Evolutionary conservation across 352 stramenopile genomes (phyloP), one percentile per base, ranked within the genome.

Genomic region (Albugo candida): DNA sequence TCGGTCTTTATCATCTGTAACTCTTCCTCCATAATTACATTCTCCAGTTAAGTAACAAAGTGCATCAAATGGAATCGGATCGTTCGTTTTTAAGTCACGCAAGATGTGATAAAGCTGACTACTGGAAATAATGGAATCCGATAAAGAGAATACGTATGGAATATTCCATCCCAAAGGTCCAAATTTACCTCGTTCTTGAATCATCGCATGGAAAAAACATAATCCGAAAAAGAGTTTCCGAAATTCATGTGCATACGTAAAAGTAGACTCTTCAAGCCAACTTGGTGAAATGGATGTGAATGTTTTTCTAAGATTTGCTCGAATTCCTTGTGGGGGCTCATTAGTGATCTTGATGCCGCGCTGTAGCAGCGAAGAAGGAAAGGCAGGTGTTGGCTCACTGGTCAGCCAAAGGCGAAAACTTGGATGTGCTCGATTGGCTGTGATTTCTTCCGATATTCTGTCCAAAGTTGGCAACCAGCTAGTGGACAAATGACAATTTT

Each of bases 271-370:
- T 6, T 61, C 44, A 0, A 68, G 61, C 81, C 81, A 92, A 19
- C 54, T 52, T 36, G 81, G 70, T 12, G 87, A 71, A 39, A 91
- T 77, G 1, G 71, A 91, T 43, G 83, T 45, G 53, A 89, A 97
- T n/a, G 79, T 89, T 5, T 82, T 84, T 45, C 94, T 87, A 11
- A 97, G 52, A 59, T 96, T 97, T 10, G 85, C 84, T 14, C 88
- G 70, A 77, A 97, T 91, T 8, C 92, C 91, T 44, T 94, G 94
- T 0, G 92, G 86, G 6, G 92, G 88, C 45, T 97, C 92, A 42
- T 95, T 95, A 16, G 89, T 97, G 78, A 97, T 96, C 63, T 97
- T 97, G 45, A 94, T 76, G 13, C 81, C 81, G 41, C 93, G 87
- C 42, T 93, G 87, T 12, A 97, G 65, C 34, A 97, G 93, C 44